Evolutionary conservation across 371 early-diverging fungal species (phyloP).

Genomic region (Mucor plumbeus): DNA sequence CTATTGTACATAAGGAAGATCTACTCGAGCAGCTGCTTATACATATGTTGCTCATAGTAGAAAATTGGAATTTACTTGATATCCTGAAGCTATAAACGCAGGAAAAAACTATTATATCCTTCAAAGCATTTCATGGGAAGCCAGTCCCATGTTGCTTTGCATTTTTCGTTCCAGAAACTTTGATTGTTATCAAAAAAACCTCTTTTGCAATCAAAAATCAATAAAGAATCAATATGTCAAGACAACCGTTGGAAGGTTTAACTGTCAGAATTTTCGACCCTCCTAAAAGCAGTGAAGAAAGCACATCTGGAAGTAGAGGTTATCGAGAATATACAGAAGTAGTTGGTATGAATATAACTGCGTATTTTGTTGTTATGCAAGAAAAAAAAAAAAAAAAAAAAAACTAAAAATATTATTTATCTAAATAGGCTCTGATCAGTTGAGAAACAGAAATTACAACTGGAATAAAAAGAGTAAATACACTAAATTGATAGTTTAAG

Average conservation of each 20-base stretch:
- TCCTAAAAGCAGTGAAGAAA: not conserved
- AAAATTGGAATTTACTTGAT: too few species aligned
- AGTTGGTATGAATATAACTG: slow-evolving; percentile 8
- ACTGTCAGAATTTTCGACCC: slow-evolving; percentile 22
- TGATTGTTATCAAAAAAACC: not conserved
- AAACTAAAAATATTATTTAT: not conserved
- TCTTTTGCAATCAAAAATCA: too few species aligned
- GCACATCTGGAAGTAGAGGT: slow-evolving; percentile 14
- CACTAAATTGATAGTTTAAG: too few species aligned
- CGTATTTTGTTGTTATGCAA: too few species aligned
- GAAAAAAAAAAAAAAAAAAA: too few species aligned
- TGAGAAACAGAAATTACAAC: slow-evolving; percentile 11
- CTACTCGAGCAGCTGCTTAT: too few species aligned
- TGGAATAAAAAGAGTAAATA: not conserved
- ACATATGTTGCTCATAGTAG: too few species aligned
- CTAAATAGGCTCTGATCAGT: not conserved
- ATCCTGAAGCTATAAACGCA: too few species aligned
- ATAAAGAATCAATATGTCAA: slow-evolving; percentile 15
- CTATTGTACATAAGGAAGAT: too few species aligned
- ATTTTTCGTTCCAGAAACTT: not conserved
- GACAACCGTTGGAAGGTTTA: slow-evolving; percentile 22
- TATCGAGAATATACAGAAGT: slow-evolving; percentile 25
- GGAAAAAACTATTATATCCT: too few species aligned
- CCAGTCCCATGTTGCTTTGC: not conserved
- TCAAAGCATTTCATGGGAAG: too few species aligned